Conservation (phyloP, 257 asterid genomes). For the Solanum paucissectum region DNA sequence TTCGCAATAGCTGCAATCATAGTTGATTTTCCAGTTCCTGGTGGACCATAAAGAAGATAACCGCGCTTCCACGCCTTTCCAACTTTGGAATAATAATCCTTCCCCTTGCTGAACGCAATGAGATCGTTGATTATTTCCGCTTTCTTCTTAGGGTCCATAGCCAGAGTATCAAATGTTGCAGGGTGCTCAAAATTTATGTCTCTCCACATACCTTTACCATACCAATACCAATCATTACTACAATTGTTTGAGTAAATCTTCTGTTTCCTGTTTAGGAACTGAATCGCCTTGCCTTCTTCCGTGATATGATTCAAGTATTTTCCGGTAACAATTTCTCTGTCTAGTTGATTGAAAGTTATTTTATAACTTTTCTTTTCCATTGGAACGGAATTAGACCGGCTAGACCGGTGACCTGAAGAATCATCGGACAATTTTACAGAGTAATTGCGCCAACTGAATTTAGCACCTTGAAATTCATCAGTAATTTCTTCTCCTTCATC, state of each 20-base stretch:
- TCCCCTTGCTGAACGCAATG: not conserved
- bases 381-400: not conserved
- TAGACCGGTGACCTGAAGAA: not conserved
- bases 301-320: not conserved
- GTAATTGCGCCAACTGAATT: not conserved
- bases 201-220: not conserved
- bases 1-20: slow-evolving; percentile 1
- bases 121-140: not conserved
- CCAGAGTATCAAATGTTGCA: not conserved
- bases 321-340: not conserved
- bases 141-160: not conserved
- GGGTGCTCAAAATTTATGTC: not conserved
- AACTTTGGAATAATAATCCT: not conserved
- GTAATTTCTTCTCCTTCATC: not conserved
- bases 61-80: slow-evolving; percentile 1
- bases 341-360: not conserved
- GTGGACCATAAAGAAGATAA: not conserved
- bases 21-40: not conserved
- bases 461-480: not conserved
- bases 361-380: not conserved
- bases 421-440: not conserved
- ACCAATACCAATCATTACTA: not conserved
- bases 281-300: not conserved
- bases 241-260: not conserved
- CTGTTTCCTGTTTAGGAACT: not conserved